Evolutionary conservation across 2,329 filamentous ascomycete species (phyloP), one percentile per base, ranked within the genome.

Genomic region (Ilyonectria destructans): DNA sequence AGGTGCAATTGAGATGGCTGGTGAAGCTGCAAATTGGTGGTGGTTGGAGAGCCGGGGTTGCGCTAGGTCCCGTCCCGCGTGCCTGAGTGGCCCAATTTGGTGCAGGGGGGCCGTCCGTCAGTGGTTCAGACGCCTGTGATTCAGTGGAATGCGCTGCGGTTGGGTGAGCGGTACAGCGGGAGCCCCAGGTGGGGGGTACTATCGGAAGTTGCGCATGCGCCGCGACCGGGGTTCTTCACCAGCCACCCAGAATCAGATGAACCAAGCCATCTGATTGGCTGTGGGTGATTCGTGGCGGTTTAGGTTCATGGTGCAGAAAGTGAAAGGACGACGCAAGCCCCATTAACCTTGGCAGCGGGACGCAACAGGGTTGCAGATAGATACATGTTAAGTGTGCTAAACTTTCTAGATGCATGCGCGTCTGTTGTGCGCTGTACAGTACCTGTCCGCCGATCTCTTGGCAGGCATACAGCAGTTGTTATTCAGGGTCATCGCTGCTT

Each of bases 1-100:
- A 26, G 62, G 49, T 69, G 60, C 63, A 75, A 77, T 72, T 74
- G 23, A 67, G 74, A 75, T 75, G 74, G 74, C 74, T 77, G 74
- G 74, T 74, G 63, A 68, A 49, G 56, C 37, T 51, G 60, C 64
- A 67, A 69, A 73, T 72, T 74, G 63, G 65, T 70, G 73, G 74
- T 72, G 74, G 74, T 74, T 76, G 74, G 74, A 70, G 66, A 65
- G 67, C 49, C 59, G 62, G 62, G 56, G 67, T 61, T 55, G 51
- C 67, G 64, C 73, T 72, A 74, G 61, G 46, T 59, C 49, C 55
- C 49, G 65, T 49, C 19, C 48, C 55, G 55, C 29, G 48, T 35
- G 55, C 35, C 15, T 29, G 46, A 51, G 23, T 43, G 62, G 55
- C 33, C 35, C 35, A 58, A 10, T 21, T 69, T 67, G 71, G 69